Conservation (phyloP, 1,284 basidiomycete species). For the Cryptococcus hybrid region DNA sequence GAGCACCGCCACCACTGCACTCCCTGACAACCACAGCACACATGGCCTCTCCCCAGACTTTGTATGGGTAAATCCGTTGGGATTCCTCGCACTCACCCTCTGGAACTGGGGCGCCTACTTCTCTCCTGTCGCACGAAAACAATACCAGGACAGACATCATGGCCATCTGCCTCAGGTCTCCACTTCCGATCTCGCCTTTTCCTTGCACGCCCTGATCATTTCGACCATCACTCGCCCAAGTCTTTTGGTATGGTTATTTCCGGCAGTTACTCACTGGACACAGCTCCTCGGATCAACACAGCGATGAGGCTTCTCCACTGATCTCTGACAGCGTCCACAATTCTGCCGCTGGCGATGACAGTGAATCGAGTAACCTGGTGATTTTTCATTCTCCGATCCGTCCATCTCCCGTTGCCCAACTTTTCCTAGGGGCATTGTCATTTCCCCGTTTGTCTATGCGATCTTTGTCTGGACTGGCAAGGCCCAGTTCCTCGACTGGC, state of each 20-base stretch:
- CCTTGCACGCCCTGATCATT: slow-evolving; percentile 45
- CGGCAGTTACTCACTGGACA: too few species aligned
- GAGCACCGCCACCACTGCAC: slow-evolving; percentile 8
- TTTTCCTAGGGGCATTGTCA: slow-evolving; percentile 27
- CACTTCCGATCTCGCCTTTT: slow-evolving; percentile 51
- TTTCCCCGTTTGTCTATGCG: slow-evolving; percentile 18
- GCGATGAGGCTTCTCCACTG: not conserved
- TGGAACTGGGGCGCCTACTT: slow-evolving; percentile 49
- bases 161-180: slow-evolving; percentile 50
- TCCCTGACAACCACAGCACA: slow-evolving; percentile 22
- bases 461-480: slow-evolving; percentile 26
- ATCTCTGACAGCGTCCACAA: not conserved
- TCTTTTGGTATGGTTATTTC: slow-evolving; percentile 25
- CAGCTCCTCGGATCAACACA: too few species aligned
- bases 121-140: slow-evolving; percentile 36
- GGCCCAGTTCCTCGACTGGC: slow-evolving; percentile 42
- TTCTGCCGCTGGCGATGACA: not conserved
- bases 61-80: slow-evolving; percentile 51
- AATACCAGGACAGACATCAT: slow-evolving; percentile 48
- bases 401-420: slow-evolving; percentile 21
- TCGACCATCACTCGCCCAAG: slow-evolving; percentile 33
- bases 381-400: slow-evolving; percentile 13
- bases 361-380: not conserved
- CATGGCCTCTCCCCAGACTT: slow-evolving; percentile 52
- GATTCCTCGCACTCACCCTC: slow-evolving; percentile 48